Percentiles rank a stretch among this genome's conserved stretches.
These are phyloP conservation scores for Sporothrix schenckii DNA, from an alignment of 2,329 filamentous ascomycete species.

Conservation along the genomic window DNA sequence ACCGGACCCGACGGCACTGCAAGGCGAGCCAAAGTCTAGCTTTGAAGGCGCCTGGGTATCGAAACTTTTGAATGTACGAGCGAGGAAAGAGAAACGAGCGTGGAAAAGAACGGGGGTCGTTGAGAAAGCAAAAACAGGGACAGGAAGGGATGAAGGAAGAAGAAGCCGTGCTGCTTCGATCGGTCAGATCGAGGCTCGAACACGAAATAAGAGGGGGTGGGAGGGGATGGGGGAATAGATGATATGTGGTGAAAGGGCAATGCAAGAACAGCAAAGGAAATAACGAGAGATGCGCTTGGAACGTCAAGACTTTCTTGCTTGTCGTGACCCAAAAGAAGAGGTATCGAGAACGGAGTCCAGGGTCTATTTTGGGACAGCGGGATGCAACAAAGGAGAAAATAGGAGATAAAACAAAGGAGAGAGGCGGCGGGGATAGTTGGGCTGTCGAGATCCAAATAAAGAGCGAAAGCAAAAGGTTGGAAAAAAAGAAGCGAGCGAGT, in stretches of 20 bases:
- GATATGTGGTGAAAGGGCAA: background rate
- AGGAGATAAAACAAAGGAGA: slow-evolving; percentile 29
- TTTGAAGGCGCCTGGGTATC: slow-evolving; percentile 25
- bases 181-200: slow-evolving; percentile 4
- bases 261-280: background rate
- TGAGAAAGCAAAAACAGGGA: background rate
- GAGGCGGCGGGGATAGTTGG: slow-evolving; percentile 7
- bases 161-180: slow-evolving; percentile 1
- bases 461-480: slow-evolving; percentile 4
- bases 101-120: background rate
- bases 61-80: background rate
- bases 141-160: background rate
- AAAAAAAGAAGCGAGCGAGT: background rate
- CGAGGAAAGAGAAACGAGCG: background rate
- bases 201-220: slow-evolving; percentile 17
- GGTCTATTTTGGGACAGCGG: slow-evolving; percentile 17
- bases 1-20: slow-evolving; percentile 23
- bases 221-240: background rate
- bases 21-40: slow-evolving; percentile 28
- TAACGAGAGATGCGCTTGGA: background rate
- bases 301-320: background rate
- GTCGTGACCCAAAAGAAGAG: background rate
- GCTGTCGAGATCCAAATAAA: slow-evolving; percentile 19
- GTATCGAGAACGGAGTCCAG: background rate
- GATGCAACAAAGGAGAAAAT: slow-evolving; percentile 22